These are phyloP conservation scores for Citeromyces siamensis DNA, from an alignment of 1,139 yeast genomes.

Conservation along the genomic window DNA sequence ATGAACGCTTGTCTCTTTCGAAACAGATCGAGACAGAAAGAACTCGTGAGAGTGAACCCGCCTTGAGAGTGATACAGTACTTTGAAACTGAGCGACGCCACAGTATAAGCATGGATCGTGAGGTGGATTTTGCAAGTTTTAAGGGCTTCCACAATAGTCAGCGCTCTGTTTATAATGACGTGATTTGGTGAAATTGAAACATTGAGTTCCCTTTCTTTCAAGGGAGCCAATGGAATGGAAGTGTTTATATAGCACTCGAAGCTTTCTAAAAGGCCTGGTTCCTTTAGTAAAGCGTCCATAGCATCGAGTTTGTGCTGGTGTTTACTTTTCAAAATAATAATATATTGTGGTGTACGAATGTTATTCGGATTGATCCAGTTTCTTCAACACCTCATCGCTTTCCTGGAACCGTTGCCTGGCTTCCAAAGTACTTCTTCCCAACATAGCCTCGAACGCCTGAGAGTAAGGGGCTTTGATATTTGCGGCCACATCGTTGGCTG, in stretches of 20 bases:
- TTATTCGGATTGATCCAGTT: not conserved
- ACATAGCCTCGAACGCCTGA: constrained; percentile 33
- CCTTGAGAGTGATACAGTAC: not conserved
- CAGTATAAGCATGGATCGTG: not conserved
- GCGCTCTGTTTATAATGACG: not conserved
- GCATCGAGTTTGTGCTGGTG: not conserved
- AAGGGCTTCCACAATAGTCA: not conserved
- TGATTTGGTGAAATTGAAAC: not conserved
- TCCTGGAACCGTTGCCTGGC: constrained; percentile 38
- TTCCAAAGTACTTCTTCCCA: constrained; percentile 35
- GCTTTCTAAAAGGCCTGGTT: not conserved
- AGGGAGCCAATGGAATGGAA: not conserved
- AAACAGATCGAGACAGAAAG: not conserved
- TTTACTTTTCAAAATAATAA: not conserved
- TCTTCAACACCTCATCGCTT: constrained; percentile 26
- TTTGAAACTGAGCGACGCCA: not conserved
- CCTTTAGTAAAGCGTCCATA: not conserved
- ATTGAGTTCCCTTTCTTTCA: constrained; percentile 1
- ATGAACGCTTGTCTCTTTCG: not conserved
- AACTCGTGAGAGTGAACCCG: not conserved
- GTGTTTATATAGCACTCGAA: not conserved
- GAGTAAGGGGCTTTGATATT: constrained; percentile 45
- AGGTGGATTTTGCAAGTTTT: not conserved
- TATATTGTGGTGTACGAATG: not conserved
- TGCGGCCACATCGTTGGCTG: constrained; percentile 35